A percentile compares a stretch with the other conserved stretches of the same genome.
These are phyloP conservation scores for Pseudogymnoascus sp. DNA, from an alignment of 2,329 filamentous ascomycete genomes.

Conservation along the genomic window DNA sequence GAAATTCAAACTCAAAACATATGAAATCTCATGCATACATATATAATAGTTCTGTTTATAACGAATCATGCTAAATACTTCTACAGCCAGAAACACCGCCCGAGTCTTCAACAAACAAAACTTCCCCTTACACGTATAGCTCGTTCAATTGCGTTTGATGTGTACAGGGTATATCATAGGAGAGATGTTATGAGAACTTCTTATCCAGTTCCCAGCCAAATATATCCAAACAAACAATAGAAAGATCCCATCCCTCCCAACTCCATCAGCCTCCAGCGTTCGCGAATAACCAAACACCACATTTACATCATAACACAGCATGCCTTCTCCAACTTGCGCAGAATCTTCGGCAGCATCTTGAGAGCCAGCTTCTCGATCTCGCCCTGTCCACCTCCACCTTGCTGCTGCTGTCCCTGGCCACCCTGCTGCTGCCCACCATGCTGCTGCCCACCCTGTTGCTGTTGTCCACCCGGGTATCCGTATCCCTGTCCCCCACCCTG, in stretches of 20 bases:
- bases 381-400: slow-evolving; percentile 13
- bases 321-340: slow-evolving; percentile 9
- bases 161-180: background rate
- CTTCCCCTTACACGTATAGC: background rate
- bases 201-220: background rate
- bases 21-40: background rate
- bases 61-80: background rate
- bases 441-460: slow-evolving; percentile 36
- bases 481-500: slow-evolving; percentile 28
- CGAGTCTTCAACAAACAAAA: background rate
- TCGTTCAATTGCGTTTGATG: background rate
- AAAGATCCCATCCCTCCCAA: background rate
- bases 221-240: background rate
- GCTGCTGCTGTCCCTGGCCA: slow-evolving; percentile 36
- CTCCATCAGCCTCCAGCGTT: background rate
- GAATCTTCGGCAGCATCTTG: background rate
- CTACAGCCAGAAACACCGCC: background rate
- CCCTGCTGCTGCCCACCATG: slow-evolving; percentile 38
- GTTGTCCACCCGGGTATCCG: slow-evolving; percentile 27
- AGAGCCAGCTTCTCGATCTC: background rate
- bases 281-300: background rate
- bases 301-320: slow-evolving; percentile 11
- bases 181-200: background rate
- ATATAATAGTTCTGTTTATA: background rate
- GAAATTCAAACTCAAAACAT: background rate